Evolutionary conservation across 306 rosid species (phyloP).

Genomic region (Acmispon strigosus): DNA sequence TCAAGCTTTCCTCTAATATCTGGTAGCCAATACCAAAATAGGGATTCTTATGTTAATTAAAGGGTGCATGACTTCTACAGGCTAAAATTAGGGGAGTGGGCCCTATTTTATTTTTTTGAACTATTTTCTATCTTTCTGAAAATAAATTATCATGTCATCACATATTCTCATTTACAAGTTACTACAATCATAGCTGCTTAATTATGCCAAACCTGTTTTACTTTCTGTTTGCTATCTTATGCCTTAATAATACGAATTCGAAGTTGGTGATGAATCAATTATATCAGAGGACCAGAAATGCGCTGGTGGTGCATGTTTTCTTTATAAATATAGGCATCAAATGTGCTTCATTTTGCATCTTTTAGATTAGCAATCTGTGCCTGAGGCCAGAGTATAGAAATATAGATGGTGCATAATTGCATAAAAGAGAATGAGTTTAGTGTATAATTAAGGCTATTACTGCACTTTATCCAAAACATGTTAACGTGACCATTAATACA

Average conservation of each 20-base stretch:
- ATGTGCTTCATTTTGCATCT: not conserved
- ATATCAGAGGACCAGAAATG: not conserved
- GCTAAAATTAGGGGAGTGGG: not conserved
- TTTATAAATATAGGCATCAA: too few species aligned
- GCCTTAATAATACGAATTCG: not conserved
- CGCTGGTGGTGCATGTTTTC: too few species aligned
- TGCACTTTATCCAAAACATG: not conserved
- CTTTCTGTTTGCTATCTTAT: not conserved
- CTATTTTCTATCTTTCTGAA: not conserved
- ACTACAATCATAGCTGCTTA: not conserved
- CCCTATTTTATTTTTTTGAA: not conserved
- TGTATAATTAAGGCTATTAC: not conserved
- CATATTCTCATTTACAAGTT: not conserved
- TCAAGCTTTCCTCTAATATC: not conserved
- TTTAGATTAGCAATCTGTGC: too few species aligned
- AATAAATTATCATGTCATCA: not conserved
- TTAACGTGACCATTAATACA: not conserved
- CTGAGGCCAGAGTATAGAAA: too few species aligned
- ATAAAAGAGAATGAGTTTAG: not conserved
- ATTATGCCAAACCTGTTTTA: not conserved
- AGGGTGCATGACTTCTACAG: not conserved
- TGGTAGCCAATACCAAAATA: too few species aligned
- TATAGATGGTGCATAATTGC: not conserved
- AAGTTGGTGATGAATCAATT: not conserved
- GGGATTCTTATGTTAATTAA: not conserved